Evolutionary conservation across 176 grass and related monocot species (phyloP).

Genomic region (Hsuehochloa calcarea): DNA sequence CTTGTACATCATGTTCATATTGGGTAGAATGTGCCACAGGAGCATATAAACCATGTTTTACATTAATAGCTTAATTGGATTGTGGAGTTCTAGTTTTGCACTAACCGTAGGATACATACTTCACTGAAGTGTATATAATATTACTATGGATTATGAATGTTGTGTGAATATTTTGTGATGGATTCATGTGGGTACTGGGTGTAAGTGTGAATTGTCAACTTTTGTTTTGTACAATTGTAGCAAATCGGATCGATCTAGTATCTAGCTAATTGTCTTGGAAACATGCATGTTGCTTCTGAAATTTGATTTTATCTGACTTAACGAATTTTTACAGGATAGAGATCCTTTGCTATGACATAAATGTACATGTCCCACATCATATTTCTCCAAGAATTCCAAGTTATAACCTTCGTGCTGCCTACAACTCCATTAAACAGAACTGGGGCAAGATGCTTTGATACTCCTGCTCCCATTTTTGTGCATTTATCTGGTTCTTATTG

Average conservation of each 20-base stretch:
- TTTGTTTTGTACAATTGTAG: not conserved
- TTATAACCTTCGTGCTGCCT: slow-evolving; percentile 78
- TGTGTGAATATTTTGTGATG: slow-evolving; percentile 15
- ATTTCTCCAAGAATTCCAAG: slow-evolving; percentile 96
- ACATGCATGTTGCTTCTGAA: slow-evolving; percentile 25
- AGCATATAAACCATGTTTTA: slow-evolving; percentile 19
- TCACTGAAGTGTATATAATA: slow-evolving; percentile 1
- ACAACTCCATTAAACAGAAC: slow-evolving; percentile 76
- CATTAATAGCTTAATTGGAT: not conserved
- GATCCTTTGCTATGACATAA: slow-evolving; percentile 96
- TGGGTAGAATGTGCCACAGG: not conserved
- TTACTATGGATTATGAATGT: not conserved
- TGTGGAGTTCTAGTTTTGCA: not conserved
- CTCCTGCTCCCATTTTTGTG: not conserved
- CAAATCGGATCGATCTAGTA: not conserved
- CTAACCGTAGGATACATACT: not conserved
- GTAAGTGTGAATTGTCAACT: not conserved
- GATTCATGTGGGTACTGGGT: not conserved
- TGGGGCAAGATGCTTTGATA: slow-evolving; percentile 70
- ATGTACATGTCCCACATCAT: slow-evolving; percentile 95
- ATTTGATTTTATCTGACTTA: slow-evolving; percentile 16
- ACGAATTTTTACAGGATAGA: slow-evolving; percentile 72
- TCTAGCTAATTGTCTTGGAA: slow-evolving; percentile 1
- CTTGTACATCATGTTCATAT: not conserved
- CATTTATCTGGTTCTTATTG: slow-evolving; percentile 24